Evolutionary conservation across 768 basidiomycete species (phyloP), one percentile per base, ranked within the genome.

Genomic region (Exidia glandulosa): DNA sequence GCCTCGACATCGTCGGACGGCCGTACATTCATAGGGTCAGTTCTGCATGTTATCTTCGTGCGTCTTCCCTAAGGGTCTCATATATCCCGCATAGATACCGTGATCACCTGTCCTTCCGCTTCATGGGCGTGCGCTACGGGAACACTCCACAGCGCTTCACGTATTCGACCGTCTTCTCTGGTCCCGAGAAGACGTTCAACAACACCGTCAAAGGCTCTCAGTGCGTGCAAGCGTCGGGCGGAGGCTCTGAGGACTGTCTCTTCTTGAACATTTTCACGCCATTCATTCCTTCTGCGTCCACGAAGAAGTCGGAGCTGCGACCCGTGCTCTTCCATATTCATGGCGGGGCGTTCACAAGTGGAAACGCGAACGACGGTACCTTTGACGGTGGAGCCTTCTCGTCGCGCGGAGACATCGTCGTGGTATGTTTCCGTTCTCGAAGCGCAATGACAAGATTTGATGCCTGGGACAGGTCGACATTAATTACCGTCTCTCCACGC

Each of bases 61-160:
- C 14, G 25, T 54, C 16, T 54, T 54, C 10, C 19, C 41, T 45
- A 23, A 45, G 19, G 2, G 41, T 19, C 6, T 45, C 6, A 45
- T 45, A 6, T 23, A 14, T 54, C 19, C n/a, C n/a, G 25, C 27
- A 29, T 47, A 79, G 77, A 0, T 76, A 72, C 45, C 78, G 79
- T 23, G 79, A 80, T 63, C 74, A 75, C 34, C 66, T 75, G 0
- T 77, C 77, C 1, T 81, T 82, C 71, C 72, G 76, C 19, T 81
- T 82, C 72, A 66, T 79, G 13, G 80, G 80, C 13, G 77, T 82
- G 45, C 79, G 76, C 0, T 81, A 76, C 61, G 77, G 79, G 3
- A 68, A 78, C 59, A 74, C 75, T 1, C 73, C 75, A 12, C 57
- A 63, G 48, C 72, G 79, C 2, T 81, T 77, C 65, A 69, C 72